A percentile compares a stretch with the other conserved stretches of the same genome.
phyloP scores from a whole-genome alignment of 2,329 filamentous ascomycete species.

The Colletotrichum incanum region DNA sequence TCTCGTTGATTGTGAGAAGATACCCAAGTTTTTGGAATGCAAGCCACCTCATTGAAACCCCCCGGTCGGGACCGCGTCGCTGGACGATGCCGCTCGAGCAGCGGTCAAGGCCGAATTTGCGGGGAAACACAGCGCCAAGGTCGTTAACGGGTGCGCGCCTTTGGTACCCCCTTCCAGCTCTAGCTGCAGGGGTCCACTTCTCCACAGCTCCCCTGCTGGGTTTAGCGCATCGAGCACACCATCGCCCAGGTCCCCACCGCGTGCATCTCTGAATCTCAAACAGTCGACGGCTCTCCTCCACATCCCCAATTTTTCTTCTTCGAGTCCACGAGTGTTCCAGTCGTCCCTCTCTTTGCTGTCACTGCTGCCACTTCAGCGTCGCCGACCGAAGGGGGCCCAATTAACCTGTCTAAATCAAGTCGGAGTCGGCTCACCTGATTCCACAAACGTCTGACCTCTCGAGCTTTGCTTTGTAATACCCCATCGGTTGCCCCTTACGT shows the following conservation, averaged over 20 bases:
- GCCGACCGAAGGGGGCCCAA: neutral
- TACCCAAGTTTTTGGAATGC: neutral
- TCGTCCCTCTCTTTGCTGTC: constrained; percentile 1
- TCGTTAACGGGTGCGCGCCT: constrained; percentile 18
- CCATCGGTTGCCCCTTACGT: neutral
- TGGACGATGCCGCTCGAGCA: constrained; percentile 26
- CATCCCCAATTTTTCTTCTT: constrained; percentile 29
- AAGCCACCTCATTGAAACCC: neutral
- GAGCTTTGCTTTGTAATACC: constrained; percentile 35
- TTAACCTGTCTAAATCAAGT: constrained; percentile 9
- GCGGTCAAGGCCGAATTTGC: constrained; percentile 40
- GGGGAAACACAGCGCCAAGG: constrained; percentile 38
- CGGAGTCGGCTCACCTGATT: constrained; percentile 11
- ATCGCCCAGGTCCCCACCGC: constrained; percentile 32
- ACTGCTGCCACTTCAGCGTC: constrained; percentile 4
- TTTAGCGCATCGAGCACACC: constrained; percentile 38
- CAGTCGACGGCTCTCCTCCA: constrained; percentile 22
- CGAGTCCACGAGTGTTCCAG: neutral
- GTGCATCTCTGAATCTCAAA: constrained; percentile 20
- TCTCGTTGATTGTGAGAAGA: neutral
- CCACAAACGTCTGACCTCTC: constrained; percentile 13
- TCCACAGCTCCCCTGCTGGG: constrained; percentile 19
- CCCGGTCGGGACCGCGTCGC: constrained; percentile 20
- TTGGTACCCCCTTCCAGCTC: constrained; percentile 6
- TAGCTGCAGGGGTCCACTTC: constrained; percentile 14